Evolutionary conservation across 2,329 filamentous ascomycete genomes (phyloP), one percentile per base, ranked within the genome.

Genomic region (Ceratocystis variospora): DNA sequence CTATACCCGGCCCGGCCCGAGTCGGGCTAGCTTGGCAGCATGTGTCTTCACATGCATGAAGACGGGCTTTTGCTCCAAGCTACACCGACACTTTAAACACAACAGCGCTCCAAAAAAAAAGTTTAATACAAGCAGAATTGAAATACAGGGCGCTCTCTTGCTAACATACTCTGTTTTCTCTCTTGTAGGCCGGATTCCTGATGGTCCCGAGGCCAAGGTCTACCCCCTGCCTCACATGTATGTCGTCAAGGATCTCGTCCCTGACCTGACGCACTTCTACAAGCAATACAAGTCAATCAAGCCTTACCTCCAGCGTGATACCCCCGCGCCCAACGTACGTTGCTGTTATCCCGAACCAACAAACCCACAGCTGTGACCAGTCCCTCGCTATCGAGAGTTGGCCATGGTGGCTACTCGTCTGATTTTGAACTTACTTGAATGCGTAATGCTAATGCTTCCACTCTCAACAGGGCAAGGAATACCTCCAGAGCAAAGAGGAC

Each of bases 281-380:
- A 97, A 97, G 84, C 94, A 99, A 83, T 99, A 99, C 85, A 96
- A 96, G 80, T 96, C 92, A 17, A 96, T 99, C 80, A 96, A 97
- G 86, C 94, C 94, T 55, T 99, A 96, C 77, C 86, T 99, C 65
- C 94, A 97, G 81, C 86, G 91, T 74, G 87, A 92, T 70, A 94
- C 90, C 33, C 87, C 89, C 66, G 80, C 90, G 55, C 84, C 86
- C 71, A 89, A 96, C 75, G 90, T 95, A 83, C 76, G 88, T 81
- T 62, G 10, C 37, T 4, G 37, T 1, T 15, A 57, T 50, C 48
- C 31, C 45, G 25, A 19, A 5, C 7, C 37, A 46, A 22, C 44
- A 10, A 41, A 41, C 37, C 37, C 37, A 41, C 37, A 41, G 10
- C 37, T 10, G 12, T 41, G 37, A 3, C 37, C 1, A 41, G 37